phyloP scores from a whole-genome alignment of 257 asterid genomes.

The Ophiorrhiza pumila region DNA sequence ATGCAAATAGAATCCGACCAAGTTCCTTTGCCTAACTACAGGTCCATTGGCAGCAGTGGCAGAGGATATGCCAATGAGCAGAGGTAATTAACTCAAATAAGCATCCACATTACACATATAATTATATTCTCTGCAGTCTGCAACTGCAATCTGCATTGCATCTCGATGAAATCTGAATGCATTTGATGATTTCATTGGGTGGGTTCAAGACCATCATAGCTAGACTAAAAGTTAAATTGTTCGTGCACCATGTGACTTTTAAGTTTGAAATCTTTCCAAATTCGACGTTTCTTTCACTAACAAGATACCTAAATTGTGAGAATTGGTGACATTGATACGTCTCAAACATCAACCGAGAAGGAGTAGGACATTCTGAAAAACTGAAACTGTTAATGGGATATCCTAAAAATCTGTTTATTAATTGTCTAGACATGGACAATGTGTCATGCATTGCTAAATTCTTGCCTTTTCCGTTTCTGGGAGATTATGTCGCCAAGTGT shows the following conservation, averaged over 20 bases:
- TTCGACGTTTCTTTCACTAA: neutral
- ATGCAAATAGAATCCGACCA: slow-evolving; percentile 34
- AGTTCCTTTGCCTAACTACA: slow-evolving; percentile 36
- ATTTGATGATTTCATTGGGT: neutral
- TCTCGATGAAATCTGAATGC: neutral
- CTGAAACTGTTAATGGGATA: neutral
- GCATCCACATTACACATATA: too few species aligned
- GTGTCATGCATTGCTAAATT: neutral
- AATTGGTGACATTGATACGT: neutral
- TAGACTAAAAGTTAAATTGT: neutral
- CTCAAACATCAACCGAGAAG: neutral
- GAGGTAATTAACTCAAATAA: slow-evolving; percentile 18
- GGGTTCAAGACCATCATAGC: too few species aligned
- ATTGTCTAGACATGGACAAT: neutral
- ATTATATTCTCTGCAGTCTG: neutral
- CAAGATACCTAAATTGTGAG: too few species aligned
- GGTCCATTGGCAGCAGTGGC: slow-evolving; percentile 14
- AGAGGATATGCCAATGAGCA: slow-evolving; percentile 29
- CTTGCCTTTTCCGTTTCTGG: neutral
- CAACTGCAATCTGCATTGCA: neutral
- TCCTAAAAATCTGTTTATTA: too few species aligned
- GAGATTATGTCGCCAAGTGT: neutral
- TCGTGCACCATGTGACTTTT: neutral
- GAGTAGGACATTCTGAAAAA: neutral
- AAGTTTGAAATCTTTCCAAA: neutral